Evolutionary conservation across 257 asterid genomes (phyloP), one percentile per base, ranked within the genome.

Genomic region (Voacanga thouarsii): DNA sequence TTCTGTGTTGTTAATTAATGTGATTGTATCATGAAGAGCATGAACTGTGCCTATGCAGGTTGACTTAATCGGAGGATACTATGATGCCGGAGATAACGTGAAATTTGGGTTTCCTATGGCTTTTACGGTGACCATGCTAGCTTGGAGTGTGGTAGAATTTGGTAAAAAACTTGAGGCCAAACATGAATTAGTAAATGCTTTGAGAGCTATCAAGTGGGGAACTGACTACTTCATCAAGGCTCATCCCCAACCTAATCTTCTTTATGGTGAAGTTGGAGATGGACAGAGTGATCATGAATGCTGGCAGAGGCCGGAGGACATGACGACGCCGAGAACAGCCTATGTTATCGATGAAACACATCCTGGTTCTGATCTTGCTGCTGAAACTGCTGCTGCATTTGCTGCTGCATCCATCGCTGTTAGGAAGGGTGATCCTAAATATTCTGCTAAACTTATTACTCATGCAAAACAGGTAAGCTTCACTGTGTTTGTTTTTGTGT

Each of bases 51-150:
- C 3, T 12, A 19, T 44, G 50, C 43, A 92, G 96, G 79, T 89
- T 23, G 87, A 90, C 71, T 78, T 92, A 11, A 84, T 78, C 0
- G 97, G 97, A 79, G 97, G 97, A 73, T 92, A 92, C 71, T 92
- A 89, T 53, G 94, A 90, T 24, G 92, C 96, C 1, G 96, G 97
- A 43, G 97, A 90, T 87, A 89, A 90, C 59, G 91, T 92, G 5
- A 92, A 92, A 77, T 90, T 89, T 44, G 96, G 94, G 21, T 78
- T 90, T 12, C 96, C 97, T 2, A 88, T 92, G 97, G 97, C 97
- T 0, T 90, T 76, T 47, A 83, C 93, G 3, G 63, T 87, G 77
- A 90, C 96, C 11, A 87, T 92, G 89, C 76, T 92, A 19, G 71
- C 93, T 1, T 92, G 97, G 97, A 86, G 93, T 79, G 88, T 76